Base-by-base conservation (phyloP, 2,329 filamentous ascomycete species). In the Fusarium transvaalense region DNA sequence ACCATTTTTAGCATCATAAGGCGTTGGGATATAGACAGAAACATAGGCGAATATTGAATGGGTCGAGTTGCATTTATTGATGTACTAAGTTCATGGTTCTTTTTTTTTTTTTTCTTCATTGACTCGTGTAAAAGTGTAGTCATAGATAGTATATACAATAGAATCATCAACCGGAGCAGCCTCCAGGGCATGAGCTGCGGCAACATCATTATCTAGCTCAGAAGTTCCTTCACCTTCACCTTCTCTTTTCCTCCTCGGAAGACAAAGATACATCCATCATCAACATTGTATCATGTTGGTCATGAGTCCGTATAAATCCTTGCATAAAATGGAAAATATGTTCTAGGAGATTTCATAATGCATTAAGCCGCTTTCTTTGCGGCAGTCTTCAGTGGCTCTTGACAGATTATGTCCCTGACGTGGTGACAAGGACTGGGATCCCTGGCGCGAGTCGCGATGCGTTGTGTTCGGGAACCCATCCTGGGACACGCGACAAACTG, bases 11-110 rank as follows among this genome's bases (percentile, higher is more conserved):
- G 47, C 45, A 56, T 51, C 19, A 47, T 37, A 51, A 6, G 65
- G 66, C 66, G 66, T 68, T 69, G 14, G 61, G n/a, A 57, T 47
- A 52, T 39, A 61, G 45, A 64, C 39, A 69, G 62, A 66, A 60
- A 23, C n/a, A 38, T 34, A 25, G 41, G 37, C 29, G 27, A 29
- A 43, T 60, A 27, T n/a, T 43, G 21, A 51, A 51, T 39, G 38
- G 31, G 21, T 37, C 19, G 27, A 48, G 25, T 23, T 21, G 34
- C 17, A 23, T 51, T 45, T 68, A 10, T 19, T 53, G 50, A 34
- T 43, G 10, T 41, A 57, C 21, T 21, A 32, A 14, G 54, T 19
- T 43, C 13, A 41, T 15, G 14, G 10, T 48, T 35, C 17, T 37
- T 60, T 37, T 25, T 37, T 25, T 5, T 15, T 41, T 42, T 42